phyloP scores from a whole-genome alignment of 495 filamentous ascomycete genomes.

The Hypoxylon intermedium region DNA sequence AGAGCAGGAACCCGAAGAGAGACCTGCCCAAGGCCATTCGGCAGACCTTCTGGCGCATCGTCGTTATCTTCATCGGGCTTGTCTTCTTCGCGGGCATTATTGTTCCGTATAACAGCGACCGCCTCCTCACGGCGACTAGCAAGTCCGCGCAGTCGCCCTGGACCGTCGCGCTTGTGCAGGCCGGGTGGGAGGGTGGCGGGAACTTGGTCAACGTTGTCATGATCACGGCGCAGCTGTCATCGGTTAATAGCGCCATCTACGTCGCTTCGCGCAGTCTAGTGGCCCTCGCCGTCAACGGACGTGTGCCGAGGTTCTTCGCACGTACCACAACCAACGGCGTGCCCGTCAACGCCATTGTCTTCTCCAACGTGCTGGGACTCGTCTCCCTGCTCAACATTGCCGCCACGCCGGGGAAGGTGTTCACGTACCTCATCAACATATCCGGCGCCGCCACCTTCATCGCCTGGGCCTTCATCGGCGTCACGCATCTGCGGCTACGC shows the following conservation, averaged over 20 bases:
- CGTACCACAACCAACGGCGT: constrained; percentile 59
- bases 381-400: constrained; percentile 64
- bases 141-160: constrained; percentile 65
- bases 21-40: constrained; percentile 69
- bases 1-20: constrained; percentile 70
- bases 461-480: constrained; percentile 66
- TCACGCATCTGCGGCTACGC: constrained; percentile 62
- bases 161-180: constrained; percentile 62
- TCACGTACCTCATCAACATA: constrained; percentile 63
- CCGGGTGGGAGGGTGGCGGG: constrained; percentile 65
- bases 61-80: constrained; percentile 68
- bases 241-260: constrained; percentile 74
- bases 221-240: constrained; percentile 68
- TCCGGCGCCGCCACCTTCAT: constrained; percentile 65
- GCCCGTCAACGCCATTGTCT: constrained; percentile 58
- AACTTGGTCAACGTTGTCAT: constrained; percentile 76
- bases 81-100: constrained; percentile 71
- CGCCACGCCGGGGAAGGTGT: constrained; percentile 60
- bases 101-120: constrained; percentile 57
- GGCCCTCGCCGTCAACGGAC: constrained; percentile 61
- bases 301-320: constrained; percentile 63
- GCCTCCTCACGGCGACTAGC: constrained; percentile 56
- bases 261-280: constrained; percentile 71
- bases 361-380: constrained; percentile 62
- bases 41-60: constrained; percentile 70